These are phyloP conservation scores for Ogataea kodamae DNA, from an alignment of 805 yeast species.

Conservation along the genomic window DNA sequence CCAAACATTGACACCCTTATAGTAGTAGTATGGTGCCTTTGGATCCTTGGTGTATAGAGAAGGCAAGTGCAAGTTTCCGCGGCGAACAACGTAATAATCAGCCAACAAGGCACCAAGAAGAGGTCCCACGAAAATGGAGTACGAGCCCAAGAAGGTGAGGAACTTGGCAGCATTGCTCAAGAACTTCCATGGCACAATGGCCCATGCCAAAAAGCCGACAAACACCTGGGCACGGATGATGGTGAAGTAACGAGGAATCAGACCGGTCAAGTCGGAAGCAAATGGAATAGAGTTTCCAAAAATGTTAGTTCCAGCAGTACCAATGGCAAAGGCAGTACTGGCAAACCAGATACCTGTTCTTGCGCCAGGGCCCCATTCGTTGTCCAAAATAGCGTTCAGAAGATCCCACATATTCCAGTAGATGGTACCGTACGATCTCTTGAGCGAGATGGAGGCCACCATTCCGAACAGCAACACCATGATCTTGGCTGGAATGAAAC, in stretches of 20 bases:
- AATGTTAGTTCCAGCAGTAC: slow-evolving; percentile 31
- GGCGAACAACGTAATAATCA: slow-evolving; percentile 20
- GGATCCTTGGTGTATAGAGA: slow-evolving; percentile 18
- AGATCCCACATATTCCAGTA: slow-evolving; percentile 33
- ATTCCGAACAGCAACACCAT: slow-evolving; percentile 19
- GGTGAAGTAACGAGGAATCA: slow-evolving; percentile 29
- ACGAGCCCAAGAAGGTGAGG: slow-evolving; percentile 22
- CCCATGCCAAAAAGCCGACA: slow-evolving; percentile 22
- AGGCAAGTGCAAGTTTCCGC: slow-evolving; percentile 23
- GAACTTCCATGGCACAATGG: slow-evolving; percentile 25
- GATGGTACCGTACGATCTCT: slow-evolving; percentile 21
- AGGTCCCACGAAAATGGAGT: slow-evolving; percentile 25
- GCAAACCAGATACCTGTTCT: slow-evolving; percentile 26
- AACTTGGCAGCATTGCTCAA: slow-evolving; percentile 19
- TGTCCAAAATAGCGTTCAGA: slow-evolving; percentile 25
- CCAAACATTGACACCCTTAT: slow-evolving; percentile 19
- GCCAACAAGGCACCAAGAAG: slow-evolving; percentile 20
- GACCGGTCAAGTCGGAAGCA: slow-evolving; percentile 28
- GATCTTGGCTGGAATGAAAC: slow-evolving; percentile 19
- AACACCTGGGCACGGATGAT: slow-evolving; percentile 25
- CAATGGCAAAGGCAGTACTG: slow-evolving; percentile 18
- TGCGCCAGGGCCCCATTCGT: slow-evolving; percentile 29
- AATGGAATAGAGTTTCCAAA: slow-evolving; percentile 29
- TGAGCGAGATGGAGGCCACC: slow-evolving; percentile 19
- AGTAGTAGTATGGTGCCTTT: slow-evolving; percentile 17